Evolutionary conservation across 768 basidiomycete species (phyloP).

Genomic region (Mycena vitilis): DNA sequence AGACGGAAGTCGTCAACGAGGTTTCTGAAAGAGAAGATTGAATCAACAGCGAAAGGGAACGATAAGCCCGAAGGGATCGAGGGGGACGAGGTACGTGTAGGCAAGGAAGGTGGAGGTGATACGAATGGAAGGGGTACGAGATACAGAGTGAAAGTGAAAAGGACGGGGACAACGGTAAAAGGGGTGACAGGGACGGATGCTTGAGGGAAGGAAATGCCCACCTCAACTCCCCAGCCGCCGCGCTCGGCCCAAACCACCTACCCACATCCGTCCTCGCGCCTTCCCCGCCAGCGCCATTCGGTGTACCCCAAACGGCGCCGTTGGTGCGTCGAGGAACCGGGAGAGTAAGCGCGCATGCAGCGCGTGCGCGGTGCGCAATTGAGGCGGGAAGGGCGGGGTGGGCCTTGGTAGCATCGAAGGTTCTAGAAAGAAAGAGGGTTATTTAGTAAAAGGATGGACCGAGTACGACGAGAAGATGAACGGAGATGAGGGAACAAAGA

Average conservation of each 20-base stretch:
- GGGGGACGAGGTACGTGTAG: no score
- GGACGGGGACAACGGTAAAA: background rate
- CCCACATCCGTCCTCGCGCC: slow-evolving; percentile 84
- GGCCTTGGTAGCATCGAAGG: background rate
- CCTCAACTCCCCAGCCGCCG: slow-evolving; percentile 85
- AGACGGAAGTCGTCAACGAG: slow-evolving; percentile 85
- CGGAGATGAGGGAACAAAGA: no score
- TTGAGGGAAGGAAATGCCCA: slow-evolving; percentile 38
- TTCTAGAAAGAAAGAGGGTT: background rate
- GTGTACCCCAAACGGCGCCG: slow-evolving; percentile 61
- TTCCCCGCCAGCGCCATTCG: slow-evolving; percentile 83
- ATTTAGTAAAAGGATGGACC: background rate
- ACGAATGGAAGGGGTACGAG: background rate
- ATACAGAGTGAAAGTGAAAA: background rate
- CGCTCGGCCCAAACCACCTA: slow-evolving; percentile 86
- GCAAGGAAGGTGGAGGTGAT: no score
- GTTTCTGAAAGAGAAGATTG: background rate
- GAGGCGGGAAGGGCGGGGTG: background rate
- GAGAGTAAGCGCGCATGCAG: background rate
- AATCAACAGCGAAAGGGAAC: background rate
- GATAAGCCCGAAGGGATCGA: no score
- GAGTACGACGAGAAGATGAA: no score
- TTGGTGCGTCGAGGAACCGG: background rate
- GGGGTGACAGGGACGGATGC: slow-evolving; percentile 25
- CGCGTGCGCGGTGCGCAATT: background rate